Evolutionary conservation across 768 basidiomycete species (phyloP), one percentile per base, ranked within the genome.

Genomic region (Dentipellis fragilis): DNA sequence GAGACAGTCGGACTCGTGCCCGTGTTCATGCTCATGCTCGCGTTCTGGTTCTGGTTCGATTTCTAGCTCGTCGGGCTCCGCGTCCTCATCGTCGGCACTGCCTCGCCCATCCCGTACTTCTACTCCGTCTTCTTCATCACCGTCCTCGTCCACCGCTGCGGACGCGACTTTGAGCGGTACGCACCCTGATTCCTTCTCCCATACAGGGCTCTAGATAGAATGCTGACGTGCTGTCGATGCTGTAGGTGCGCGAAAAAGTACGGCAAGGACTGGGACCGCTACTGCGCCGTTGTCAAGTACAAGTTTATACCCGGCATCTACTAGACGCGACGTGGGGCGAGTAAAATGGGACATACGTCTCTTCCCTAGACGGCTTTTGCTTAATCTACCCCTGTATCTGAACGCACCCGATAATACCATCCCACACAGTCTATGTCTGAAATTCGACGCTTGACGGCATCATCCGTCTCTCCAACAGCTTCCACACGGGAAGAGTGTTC

Each of bases 81-180:
- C 14, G 1, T 11, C 16, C 1, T 83, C 49, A 72, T 85, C 67
- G 80, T 89, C 50, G 89, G 90, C 21, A 72, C 79, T 4, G 78
- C 83, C 12, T 84, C 85, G 29, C 79, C 86, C 51, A 95, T 98
- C 66, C 93, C 93, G 0, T 94, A 94, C 73, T 99, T 91, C 73
- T 98, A 98, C 72, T 92, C 92, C 10, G 76, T 93, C 50, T 99
- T 98, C 80, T 97, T 98, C 77, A 85, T 95, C 65, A 79, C 80
- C 46, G 94, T 98, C 19, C 82, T 99, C 54, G 76, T 92, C 42
- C 96, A 98, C 66, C 83, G 96, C 36, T 89, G 87, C 63, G 80
- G 86, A 0, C 84, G 96, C 53, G 96, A 99, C 77, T 96, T 98
- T 69, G 95, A 94, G 69, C 79, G 94, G 77, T 93, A 93, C 70